Evolutionary conservation across 495 filamentous ascomycete genomes (phyloP).

Genomic region (Delitschia confertaspora): DNA sequence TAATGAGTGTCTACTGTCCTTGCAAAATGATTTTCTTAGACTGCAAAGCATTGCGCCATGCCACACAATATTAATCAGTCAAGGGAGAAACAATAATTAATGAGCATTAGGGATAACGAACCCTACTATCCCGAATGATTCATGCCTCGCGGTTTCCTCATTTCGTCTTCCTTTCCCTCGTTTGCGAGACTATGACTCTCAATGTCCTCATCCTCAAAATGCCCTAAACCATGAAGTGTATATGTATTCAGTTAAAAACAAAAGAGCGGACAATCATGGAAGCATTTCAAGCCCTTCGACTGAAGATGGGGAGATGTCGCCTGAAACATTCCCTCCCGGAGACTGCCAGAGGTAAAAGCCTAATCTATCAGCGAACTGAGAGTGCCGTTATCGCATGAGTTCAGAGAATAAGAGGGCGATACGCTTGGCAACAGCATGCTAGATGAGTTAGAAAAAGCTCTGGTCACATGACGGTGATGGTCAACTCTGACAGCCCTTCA

Average conservation of each 20-base stretch:
- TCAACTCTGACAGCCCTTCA: conserved; percentile 17
- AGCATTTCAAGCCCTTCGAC: conserved; percentile 21
- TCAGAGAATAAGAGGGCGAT: neutral
- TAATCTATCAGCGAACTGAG: neutral
- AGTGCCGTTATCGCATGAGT: conserved; percentile 4
- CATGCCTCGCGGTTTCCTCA: conserved; percentile 19
- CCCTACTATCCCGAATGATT: conserved; percentile 12
- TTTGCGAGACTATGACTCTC: conserved; percentile 14
- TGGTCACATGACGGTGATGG: neutral
- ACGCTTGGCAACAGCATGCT: conserved; percentile 16
- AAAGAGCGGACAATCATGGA: conserved; percentile 7
- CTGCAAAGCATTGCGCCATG: no score
- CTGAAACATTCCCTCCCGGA: conserved; percentile 2
- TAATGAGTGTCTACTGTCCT: no score
- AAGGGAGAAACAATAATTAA: neutral
- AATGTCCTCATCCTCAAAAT: conserved; percentile 2
- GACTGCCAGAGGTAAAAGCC: conserved; percentile 7
- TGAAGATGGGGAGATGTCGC: conserved; percentile 20
- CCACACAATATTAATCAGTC: neutral
- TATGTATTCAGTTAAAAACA: conserved; percentile 6
- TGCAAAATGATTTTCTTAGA: no score
- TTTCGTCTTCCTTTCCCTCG: conserved; percentile 21
- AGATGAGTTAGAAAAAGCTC: neutral
- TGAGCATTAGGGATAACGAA: no score
- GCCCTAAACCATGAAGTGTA: no score